Conservation (phyloP, 2,329 filamentous ascomycete genomes). For the Capronia epimyces region DNA sequence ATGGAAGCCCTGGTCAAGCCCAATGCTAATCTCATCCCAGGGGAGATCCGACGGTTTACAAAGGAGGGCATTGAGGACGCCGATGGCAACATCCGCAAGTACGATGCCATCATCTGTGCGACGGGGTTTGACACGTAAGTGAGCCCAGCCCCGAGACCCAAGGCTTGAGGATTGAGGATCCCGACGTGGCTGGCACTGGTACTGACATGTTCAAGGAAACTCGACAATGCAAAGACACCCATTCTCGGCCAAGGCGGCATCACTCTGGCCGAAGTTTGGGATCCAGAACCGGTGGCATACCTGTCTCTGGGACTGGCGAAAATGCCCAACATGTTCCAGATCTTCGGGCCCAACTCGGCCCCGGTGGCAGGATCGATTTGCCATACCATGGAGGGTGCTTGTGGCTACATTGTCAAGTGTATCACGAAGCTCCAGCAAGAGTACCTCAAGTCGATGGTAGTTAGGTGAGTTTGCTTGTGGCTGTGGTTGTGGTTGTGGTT, state of each 20-base stretch:
- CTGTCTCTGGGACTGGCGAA: conserved; percentile 24
- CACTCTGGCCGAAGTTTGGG: conserved; percentile 32
- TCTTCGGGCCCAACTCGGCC: conserved; percentile 28
- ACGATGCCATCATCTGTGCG: conserved; percentile 29
- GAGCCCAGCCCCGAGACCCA: not conserved
- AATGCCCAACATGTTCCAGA: conserved; percentile 34
- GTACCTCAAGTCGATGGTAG: conserved; percentile 9
- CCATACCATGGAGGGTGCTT: conserved; percentile 3
- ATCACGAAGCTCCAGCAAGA: conserved; percentile 9
- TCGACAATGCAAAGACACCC: conserved; percentile 30
- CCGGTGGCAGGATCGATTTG: not conserved
- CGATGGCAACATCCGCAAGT: conserved; percentile 18
- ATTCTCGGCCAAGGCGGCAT: conserved; percentile 32
- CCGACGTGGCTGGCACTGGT: not conserved
- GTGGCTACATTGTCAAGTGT: conserved; percentile 1
- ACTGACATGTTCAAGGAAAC: conserved; percentile 11
- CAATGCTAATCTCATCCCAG: conserved; percentile 56
- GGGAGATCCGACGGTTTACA: conserved; percentile 55
- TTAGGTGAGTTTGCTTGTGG: conserved; percentile 10
- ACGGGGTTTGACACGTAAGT: conserved; percentile 34
- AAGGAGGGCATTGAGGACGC: conserved; percentile 40
- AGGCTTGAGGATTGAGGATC: not conserved
- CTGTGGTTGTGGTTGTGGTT: no score
- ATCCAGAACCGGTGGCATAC: conserved; percentile 33
- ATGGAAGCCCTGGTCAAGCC: conserved; percentile 57